These are phyloP conservation scores for slime mould (Dictyostelium discoideum) DNA, from an alignment of 78 protist species.

Conservation along the genomic window dicty_2.7 NC_007088.5:2689501-2690000, in stretches of 20 bases:
- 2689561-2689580: conserved; percentile 96
- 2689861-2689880: conserved; percentile 91
- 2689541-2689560: conserved; percentile 97
- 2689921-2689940: conserved; percentile 80
- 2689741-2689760: not conserved
- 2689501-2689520: conserved; percentile 96
- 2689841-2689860: conserved; percentile 95
- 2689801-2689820: conserved; percentile 77
- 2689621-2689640: conserved; percentile 96
- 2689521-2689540: conserved; percentile 96
- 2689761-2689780: not conserved
- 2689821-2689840: conserved; percentile 82
- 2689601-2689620: conserved; percentile 98
- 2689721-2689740: no score
- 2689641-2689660: conserved; percentile 96
- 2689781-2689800: conserved; percentile 54
- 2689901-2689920: conserved; percentile 85
- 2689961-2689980: not conserved
- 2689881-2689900: conserved; percentile 85
- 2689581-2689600: conserved; percentile 97
- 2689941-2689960: conserved; percentile 4
- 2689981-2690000: not conserved
- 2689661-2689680: conserved; percentile 90
- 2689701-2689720: conserved; percentile 7
- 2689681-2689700: conserved; percentile 93